Evolutionary conservation across 2,329 filamentous ascomycete genomes (phyloP), one percentile per base, ranked within the genome.

Genomic region (Colletotrichum sp.): DNA sequence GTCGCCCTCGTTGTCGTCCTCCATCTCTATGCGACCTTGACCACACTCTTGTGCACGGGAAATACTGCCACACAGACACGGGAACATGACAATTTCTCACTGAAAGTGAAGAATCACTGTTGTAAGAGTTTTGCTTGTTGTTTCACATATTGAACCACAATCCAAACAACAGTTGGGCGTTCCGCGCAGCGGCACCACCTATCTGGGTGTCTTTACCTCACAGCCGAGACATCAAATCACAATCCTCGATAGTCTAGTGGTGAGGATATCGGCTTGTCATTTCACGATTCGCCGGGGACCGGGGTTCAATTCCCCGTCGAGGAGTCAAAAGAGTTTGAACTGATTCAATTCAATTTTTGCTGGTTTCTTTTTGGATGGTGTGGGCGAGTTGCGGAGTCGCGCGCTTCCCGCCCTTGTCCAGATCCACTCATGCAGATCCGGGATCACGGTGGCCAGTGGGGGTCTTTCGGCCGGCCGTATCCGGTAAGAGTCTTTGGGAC

Each of bases 181-280:
- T 4, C 34, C 0, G 34, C 34, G 18, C 5, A 0, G 38, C 1
- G 0, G 0, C 0, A 48, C 18, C 18, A n/a, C 18, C 38, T 48
- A 48, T 18, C 38, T 48, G 9, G 3, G 38, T 1, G 55, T 0
- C 13, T 58, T 28, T 58, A 24, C 24, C 21, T 18, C 7, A 3
- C 2, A 2, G 2, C 13, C 2, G 5, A 48, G 3, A 61, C 18
- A 61, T 61, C 58, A 61, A 43, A 10, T n/a, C 38, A 43, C 38
- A 52, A 18, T 58, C 55, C 55, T 58, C 55, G 55, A 58, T 58
- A 58, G 55, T 58, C 55, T 58, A 58, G 55, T 58, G 55, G 55
- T 58, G 55, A 58, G 55, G 55, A 58, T 58, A 58, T 58, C 55
- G 55, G 55, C 55, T 58, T 58, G 55, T 58, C 55, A 58, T 30